phyloP scores from a whole-genome alignment of 805 yeast species.

The Zygotorulaspora chibaensis region DNA sequence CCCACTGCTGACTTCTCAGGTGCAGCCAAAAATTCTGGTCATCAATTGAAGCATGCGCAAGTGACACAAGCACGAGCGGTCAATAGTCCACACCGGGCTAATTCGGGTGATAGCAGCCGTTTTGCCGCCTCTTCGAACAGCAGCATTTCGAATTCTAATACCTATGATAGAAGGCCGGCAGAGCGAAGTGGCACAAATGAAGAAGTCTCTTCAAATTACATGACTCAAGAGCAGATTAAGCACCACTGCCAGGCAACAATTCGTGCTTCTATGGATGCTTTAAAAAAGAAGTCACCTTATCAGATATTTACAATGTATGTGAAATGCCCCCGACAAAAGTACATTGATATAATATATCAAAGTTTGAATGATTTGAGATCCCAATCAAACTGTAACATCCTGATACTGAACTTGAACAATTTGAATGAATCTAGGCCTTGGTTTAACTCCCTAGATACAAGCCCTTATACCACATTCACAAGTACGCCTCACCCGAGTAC shows the following conservation, averaged over 20 bases:
- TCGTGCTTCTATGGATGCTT: slow-evolving; percentile 25
- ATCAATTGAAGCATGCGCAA: too few relatives aligned
- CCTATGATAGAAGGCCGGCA: neutral
- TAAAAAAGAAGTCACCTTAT: slow-evolving; percentile 28
- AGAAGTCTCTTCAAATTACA: slow-evolving; percentile 12
- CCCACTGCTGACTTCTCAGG: neutral
- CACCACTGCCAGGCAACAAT: slow-evolving; percentile 30
- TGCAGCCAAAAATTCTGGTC: neutral
- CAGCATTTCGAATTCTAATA: neutral
- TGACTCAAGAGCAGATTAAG: slow-evolving; percentile 31
- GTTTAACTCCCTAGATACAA: slow-evolving; percentile 26
- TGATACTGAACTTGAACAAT: slow-evolving; percentile 32
- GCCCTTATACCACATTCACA: slow-evolving; percentile 19
- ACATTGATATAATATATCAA: slow-evolving; percentile 27
- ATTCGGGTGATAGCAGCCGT: too few relatives aligned
- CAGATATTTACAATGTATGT: slow-evolving; percentile 33
- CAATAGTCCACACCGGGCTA: too few relatives aligned
- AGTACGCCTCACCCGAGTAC: slow-evolving; percentile 33
- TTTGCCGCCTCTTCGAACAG: neutral
- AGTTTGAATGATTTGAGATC: slow-evolving; percentile 31
- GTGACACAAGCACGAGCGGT: too few relatives aligned
- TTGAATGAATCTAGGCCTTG: slow-evolving; percentile 33
- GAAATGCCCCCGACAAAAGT: slow-evolving; percentile 31
- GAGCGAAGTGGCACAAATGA: neutral
- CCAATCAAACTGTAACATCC: slow-evolving; percentile 34